These are phyloP conservation scores for Fraxinus latifolia DNA, from an alignment of 305 asterid species.

Conservation along the genomic window DNA sequence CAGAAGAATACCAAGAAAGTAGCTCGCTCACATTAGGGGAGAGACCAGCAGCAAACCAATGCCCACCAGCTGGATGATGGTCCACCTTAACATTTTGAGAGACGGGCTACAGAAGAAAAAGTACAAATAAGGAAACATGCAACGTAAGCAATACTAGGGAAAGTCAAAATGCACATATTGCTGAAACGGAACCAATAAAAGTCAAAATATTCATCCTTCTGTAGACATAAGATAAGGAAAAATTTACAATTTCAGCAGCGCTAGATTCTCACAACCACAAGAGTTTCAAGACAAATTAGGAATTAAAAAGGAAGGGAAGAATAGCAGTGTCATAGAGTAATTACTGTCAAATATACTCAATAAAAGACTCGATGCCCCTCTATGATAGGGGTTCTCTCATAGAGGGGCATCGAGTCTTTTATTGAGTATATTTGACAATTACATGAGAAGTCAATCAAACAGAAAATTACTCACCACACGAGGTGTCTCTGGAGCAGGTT, in stretches of 20 bases:
- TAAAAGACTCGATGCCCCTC: no score
- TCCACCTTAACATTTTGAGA: slow-evolving; percentile 83
- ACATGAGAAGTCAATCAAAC: slow-evolving; percentile 19
- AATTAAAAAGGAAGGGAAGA: slow-evolving; percentile 9
- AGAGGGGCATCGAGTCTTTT: no score
- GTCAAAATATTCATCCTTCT: neutral
- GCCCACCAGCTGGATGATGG: slow-evolving; percentile 98
- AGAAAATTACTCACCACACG: slow-evolving; percentile 64
- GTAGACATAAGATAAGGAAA: neutral
- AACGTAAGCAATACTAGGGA: slow-evolving; percentile 13
- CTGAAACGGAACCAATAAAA: neutral
- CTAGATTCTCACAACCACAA: slow-evolving; percentile 19
- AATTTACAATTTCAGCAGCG: neutral
- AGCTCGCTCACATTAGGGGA: slow-evolving; percentile 87
- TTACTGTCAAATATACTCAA: no score
- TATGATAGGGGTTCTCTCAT: no score
- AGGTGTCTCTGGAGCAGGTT: slow-evolving; percentile 87
- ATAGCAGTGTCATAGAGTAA: neutral
- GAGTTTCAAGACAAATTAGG: slow-evolving; percentile 2
- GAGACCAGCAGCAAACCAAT: slow-evolving; percentile 99
- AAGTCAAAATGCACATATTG: neutral
- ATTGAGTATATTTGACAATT: neutral
- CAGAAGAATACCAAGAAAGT: slow-evolving; percentile 18
- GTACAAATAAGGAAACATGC: slow-evolving; percentile 14
- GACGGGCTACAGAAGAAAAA: slow-evolving; percentile 56